A percentile compares a stretch with the other conserved stretches of the same genome.
These are phyloP conservation scores for Vigna trinervia DNA, from an alignment of 306 rosid genomes.

Conservation along the genomic window DNA sequence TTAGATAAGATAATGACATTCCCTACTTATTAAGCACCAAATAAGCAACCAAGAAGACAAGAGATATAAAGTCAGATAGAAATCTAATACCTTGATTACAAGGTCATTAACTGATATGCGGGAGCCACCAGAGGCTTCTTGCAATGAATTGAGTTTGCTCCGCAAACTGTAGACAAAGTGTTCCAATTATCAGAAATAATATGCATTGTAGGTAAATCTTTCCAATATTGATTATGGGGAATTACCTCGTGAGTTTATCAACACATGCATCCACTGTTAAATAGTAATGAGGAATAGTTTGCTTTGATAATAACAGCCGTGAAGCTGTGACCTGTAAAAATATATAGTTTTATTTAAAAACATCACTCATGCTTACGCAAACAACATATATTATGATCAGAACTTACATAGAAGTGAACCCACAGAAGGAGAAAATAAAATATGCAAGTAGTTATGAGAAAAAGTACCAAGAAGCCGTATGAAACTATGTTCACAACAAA, in stretches of 20 bases:
- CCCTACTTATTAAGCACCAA: slow-evolving; percentile 25
- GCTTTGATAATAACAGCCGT: slow-evolving; percentile 87
- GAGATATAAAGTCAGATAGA: not conserved
- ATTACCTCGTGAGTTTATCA: slow-evolving; percentile 92
- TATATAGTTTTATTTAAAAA: slow-evolving; percentile 44
- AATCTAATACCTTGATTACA: slow-evolving; percentile 80
- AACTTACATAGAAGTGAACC: slow-evolving; percentile 4
- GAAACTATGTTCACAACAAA: slow-evolving; percentile 30
- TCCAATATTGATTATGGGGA: slow-evolving; percentile 32
- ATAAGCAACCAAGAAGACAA: slow-evolving; percentile 23
- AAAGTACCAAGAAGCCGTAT: slow-evolving; percentile 27
- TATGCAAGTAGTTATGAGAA: not conserved
- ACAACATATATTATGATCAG: slow-evolving; percentile 18
- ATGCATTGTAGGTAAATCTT: slow-evolving; percentile 24
- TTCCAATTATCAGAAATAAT: slow-evolving; percentile 19
- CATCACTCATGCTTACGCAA: slow-evolving; percentile 37
- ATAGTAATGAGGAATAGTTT: slow-evolving; percentile 98
- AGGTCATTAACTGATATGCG: slow-evolving; percentile 95
- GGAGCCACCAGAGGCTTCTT: slow-evolving; percentile 92
- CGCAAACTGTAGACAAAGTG: slow-evolving; percentile 67
- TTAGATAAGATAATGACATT: slow-evolving; percentile 12
- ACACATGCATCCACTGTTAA: slow-evolving; percentile 89
- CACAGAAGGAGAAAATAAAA: slow-evolving; percentile 4
- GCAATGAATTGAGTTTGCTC: slow-evolving; percentile 77
- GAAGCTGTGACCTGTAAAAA: slow-evolving; percentile 93